Conservation (phyloP, 2,329 filamentous ascomycete genomes). For the Diplodia seriata region DNA sequence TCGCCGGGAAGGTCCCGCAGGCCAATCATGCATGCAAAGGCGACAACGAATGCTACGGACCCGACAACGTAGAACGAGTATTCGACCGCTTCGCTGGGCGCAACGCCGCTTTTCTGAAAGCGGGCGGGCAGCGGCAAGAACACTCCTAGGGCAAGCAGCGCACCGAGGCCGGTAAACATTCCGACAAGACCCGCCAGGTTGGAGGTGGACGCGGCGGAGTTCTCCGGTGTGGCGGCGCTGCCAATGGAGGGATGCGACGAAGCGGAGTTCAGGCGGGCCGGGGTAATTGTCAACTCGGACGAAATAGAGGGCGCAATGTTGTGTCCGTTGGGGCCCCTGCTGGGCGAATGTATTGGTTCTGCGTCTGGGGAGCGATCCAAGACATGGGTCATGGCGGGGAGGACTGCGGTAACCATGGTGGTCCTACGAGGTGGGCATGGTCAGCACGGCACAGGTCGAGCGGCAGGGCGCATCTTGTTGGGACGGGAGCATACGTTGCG, state of each 20-base stretch:
- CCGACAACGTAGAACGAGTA: constrained; percentile 90
- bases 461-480: constrained; percentile 6
- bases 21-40: constrained; percentile 78
- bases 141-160: constrained; percentile 78
- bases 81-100: constrained; percentile 75
- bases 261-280: constrained; percentile 55
- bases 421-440: constrained; percentile 52
- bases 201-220: constrained; percentile 55
- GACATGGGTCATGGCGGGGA: constrained; percentile 70
- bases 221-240: constrained; percentile 58
- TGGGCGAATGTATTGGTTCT: constrained; percentile 40
- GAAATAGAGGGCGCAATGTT: constrained; percentile 72
- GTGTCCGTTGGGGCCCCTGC: constrained; percentile 50
- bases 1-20: constrained; percentile 73
- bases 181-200: constrained; percentile 88
- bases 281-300: constrained; percentile 78
- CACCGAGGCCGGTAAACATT: constrained; percentile 89
- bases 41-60: constrained; percentile 72
- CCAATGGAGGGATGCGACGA: constrained; percentile 34
- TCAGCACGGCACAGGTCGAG: neutral
- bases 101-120: constrained; percentile 76
- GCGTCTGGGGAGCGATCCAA: constrained; percentile 37
- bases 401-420: constrained; percentile 96
- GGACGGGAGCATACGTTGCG: constrained; percentile 66
- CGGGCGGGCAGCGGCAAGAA: constrained; percentile 88